Evolutionary conservation across 2,329 filamentous ascomycete genomes (phyloP).

Genomic region (Pseudocercospora musae): DNA sequence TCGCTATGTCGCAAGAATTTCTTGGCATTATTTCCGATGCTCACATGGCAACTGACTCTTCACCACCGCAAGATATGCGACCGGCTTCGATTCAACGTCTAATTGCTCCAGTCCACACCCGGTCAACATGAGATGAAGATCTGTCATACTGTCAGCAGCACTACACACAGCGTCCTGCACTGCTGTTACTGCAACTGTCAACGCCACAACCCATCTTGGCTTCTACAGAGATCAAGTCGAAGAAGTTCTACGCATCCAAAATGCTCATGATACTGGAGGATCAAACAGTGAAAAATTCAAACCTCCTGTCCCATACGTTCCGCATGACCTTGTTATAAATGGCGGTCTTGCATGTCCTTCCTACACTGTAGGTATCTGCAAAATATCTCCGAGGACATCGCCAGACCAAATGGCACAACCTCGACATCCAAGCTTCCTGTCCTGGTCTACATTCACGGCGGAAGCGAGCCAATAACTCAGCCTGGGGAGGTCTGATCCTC

Average conservation of each 20-base stretch:
- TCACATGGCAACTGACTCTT: background rate
- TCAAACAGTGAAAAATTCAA: slow-evolving; percentile 34
- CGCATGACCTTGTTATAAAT: slow-evolving; percentile 26
- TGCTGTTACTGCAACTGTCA: background rate
- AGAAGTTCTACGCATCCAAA: slow-evolving; percentile 36
- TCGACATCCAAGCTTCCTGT: slow-evolving; percentile 37
- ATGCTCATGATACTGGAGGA: slow-evolving; percentile 33
- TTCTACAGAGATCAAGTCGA: slow-evolving; percentile 29
- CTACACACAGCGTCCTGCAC: background rate
- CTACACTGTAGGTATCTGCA: no score
- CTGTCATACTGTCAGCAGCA: background rate
- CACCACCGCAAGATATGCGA: no score
- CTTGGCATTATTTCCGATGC: background rate
- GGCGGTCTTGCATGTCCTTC: slow-evolving; percentile 36
- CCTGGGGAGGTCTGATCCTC: slow-evolving; percentile 47
- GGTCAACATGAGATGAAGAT: background rate
- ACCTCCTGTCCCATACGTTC: slow-evolving; percentile 27
- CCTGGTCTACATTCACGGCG: slow-evolving; percentile 36
- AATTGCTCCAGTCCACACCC: no score
- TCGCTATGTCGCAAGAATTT: no score
- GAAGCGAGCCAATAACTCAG: slow-evolving; percentile 37
- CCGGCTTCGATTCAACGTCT: no score
- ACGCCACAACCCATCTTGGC: slow-evolving; percentile 29
- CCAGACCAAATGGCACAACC: slow-evolving; percentile 22
- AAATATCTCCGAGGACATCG: slow-evolving; percentile 16